Evolutionary conservation across 202 grass and related monocot species (phyloP).

Genomic region (Schoenoplectus triqueter): DNA sequence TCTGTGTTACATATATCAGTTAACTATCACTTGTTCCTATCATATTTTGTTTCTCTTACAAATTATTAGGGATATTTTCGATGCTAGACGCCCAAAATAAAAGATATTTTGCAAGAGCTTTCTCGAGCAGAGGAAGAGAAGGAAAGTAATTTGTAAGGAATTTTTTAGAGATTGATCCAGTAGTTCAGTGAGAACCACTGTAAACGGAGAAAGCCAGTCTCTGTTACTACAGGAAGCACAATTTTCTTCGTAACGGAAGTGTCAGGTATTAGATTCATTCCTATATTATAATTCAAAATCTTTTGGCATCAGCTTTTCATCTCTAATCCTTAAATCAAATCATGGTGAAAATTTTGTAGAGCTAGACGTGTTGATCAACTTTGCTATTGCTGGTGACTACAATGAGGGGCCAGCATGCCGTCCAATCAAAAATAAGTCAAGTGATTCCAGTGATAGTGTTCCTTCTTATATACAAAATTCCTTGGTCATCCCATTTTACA

Average conservation of each 20-base stretch:
- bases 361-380: constrained; percentile 85
- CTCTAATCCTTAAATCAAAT: constrained; percentile 27
- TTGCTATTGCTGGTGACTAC: constrained; percentile 86
- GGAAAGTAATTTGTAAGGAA: constrained; percentile 82
- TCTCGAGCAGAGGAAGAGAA: constrained; percentile 80
- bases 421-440: constrained; percentile 68
- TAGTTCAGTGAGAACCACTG: constrained; percentile 74
- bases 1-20: constrained; percentile 35
- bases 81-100: constrained; percentile 94
- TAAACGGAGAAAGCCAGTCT: constrained; percentile 86
- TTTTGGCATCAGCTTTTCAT: background rate
- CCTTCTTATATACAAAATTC: constrained; percentile 72
- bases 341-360: constrained; percentile 55
- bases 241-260: background rate
- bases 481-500: constrained; percentile 84
- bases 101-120: constrained; percentile 71
- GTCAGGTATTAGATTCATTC: background rate
- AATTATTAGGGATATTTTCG: constrained; percentile 65
- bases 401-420: constrained; percentile 78
- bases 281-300: background rate
- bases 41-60: constrained; percentile 1
- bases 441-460: constrained; percentile 43
- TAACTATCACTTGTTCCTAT: constrained; percentile 20
- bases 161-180: constrained; percentile 83
- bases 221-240: constrained; percentile 68